Evolutionary conservation across 2,329 filamentous ascomycete species (phyloP), one percentile per base, ranked within the genome.

Genomic region (Cryoendolithus antarcticus): DNA sequence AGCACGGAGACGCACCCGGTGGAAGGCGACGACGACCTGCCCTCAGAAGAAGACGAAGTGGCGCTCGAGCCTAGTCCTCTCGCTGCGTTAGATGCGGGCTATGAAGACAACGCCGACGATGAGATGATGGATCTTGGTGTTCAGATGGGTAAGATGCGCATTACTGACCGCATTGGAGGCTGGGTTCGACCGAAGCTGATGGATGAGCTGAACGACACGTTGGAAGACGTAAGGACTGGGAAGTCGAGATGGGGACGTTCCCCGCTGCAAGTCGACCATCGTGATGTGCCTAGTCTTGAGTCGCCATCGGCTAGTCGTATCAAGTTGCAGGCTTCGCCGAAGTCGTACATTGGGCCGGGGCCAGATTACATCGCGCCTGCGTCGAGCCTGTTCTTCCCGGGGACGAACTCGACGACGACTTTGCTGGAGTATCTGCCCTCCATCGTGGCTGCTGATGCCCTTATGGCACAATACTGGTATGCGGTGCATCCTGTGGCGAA

Each of bases 141-240:
- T 42, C 71, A 72, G 46, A 68, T 86, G 44, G 82, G 82, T 1
- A 80, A 74, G 55, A 73, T 86, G 70, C 73, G 69, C 42, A 75
- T 86, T 43, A 84, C 79, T 2, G 82, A 86, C 52, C 70, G 81
- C 30, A 75, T 86, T 46, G 82, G 82, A 10, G 81, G 81, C 1
- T 72, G 82, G 48, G 77, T 82, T 32, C 67, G 81, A 34, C 81
- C 82, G 2, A 75, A 77, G 48, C 70, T 86, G 41, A 70, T 74
- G 3, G 77, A 85, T 57, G 81, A 86, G 66, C 75, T 82, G 9
- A 55, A 48, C 37, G 54, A 57, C 39, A 54, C 54, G 8, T 41
- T 59, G 6, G 46, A 53, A 30, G 55, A 55, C 34, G 50, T 57
- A 30, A 51, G 48, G 30, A 45, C 46, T 9, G 48, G 46, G 13